phyloP scores from a whole-genome alignment of 1,284 basidiomycete genomes.

The Sanguinoderma infundibulare region DNA sequence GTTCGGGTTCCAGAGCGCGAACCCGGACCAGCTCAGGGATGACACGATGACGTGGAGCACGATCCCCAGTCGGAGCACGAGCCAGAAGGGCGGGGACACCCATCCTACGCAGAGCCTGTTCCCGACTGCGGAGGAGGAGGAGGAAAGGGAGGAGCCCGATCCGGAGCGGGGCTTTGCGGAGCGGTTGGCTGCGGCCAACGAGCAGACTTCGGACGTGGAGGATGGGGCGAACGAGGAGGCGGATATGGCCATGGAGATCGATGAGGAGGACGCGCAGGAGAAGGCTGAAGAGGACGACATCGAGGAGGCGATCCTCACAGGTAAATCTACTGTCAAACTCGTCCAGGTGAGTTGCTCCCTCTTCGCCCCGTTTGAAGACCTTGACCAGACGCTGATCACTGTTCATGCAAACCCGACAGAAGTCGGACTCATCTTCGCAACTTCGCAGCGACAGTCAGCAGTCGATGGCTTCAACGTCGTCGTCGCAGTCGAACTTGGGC shows the following conservation, averaged over 20 bases:
- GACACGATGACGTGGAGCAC: constrained; percentile 77
- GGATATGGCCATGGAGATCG: constrained; percentile 41
- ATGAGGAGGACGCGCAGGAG: constrained; percentile 32
- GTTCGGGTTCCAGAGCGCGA: constrained; percentile 39
- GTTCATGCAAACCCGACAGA: background rate
- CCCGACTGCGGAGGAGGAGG: constrained; percentile 19
- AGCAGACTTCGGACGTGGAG: constrained; percentile 17
- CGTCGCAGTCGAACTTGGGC: constrained; percentile 54
- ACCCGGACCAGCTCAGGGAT: constrained; percentile 42
- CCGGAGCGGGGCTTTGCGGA: constrained; percentile 14
- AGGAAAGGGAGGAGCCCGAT: constrained; percentile 14
- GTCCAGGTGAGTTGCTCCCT: constrained; percentile 47
- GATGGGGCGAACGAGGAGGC: constrained; percentile 24
- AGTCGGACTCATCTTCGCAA: constrained; percentile 18
- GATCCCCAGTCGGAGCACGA: constrained; percentile 43
- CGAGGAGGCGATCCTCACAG: constrained; percentile 43
- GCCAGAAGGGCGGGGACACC: constrained; percentile 37
- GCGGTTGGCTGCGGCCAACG: constrained; percentile 17
- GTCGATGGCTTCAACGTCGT: constrained; percentile 52
- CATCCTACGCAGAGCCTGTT: constrained; percentile 28
- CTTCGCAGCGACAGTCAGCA: constrained; percentile 52
- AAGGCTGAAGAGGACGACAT: constrained; percentile 42
- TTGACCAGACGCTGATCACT: background rate
- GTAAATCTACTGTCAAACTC: constrained; percentile 44
- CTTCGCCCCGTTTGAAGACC: no score